Evolutionary conservation across 768 basidiomycete genomes (phyloP), one percentile per base, ranked within the genome.

Genomic region (Guyanaporus albipodus): DNA sequence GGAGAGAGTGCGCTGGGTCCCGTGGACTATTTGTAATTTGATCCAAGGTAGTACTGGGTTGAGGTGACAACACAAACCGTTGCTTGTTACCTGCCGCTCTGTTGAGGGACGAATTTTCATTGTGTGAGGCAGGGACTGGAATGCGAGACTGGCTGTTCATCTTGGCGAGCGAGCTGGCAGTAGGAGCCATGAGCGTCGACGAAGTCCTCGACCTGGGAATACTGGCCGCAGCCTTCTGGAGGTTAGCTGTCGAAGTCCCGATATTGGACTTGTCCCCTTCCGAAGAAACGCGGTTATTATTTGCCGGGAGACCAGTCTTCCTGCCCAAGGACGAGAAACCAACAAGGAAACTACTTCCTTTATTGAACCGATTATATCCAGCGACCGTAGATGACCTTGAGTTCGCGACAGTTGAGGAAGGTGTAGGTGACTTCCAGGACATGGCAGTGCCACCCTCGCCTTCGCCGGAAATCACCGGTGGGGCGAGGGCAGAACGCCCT

Each of bases 161-260:
- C 69, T 81, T 86, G 3, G 87, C 87, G 19, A 88, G 67, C 2
- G 87, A 89, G 55, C 85, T 87, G 2, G 83, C 86, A 1, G 87
- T 89, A 0, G 87, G 87, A 1, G 86, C 85, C 41, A 85, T 67
- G 11, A 89, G 69, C 29, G 82, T 75, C 3, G 79, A 77, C 7
- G 67, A 67, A 0, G 63, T 66, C 28, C 71, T 65, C 12, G 46
- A 57, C 32, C 61, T 49, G 2, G 56, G 53, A 29, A 59, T 54
- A 29, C 35, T 31, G n/a, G 29, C 12, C 33, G 21, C n/a, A 2
- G 41, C 44, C 24, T 55, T 57, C 23, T 48, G 48, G 12, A 42
- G 38, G 41, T 36, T 55, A 17, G 38, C 15, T 21, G 38, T 18
- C 10, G 53, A 39, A 10, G 49, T 38, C 6, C 34, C 44, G 15